These are phyloP conservation scores for Botrytis squamosa DNA, from an alignment of 2,329 filamentous ascomycete genomes.

Conservation along the genomic window DNA sequence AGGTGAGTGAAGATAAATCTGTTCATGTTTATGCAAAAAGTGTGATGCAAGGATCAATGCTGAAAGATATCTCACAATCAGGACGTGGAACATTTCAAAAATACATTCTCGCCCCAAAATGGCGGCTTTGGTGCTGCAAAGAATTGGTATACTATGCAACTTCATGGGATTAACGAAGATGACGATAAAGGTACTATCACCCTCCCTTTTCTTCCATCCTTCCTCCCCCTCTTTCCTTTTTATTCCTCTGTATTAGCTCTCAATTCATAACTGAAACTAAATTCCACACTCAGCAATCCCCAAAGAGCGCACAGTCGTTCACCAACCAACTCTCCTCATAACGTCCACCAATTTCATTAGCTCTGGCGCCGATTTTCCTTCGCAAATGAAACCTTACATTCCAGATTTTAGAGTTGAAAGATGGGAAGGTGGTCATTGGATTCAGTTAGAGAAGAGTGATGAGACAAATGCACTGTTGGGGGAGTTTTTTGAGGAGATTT, in stretches of 20 bases:
- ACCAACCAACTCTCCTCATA: slow-evolving; percentile 27
- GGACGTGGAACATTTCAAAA: background rate
- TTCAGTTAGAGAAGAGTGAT: slow-evolving; percentile 30
- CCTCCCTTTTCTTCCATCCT: background rate
- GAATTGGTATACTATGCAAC: slow-evolving; percentile 15
- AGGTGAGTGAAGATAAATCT: background rate
- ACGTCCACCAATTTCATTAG: slow-evolving; percentile 26
- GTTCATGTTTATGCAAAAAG: no score
- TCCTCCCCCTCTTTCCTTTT: background rate
- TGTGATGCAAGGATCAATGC: no score
- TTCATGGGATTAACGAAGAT: slow-evolving; percentile 7
- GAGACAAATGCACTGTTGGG: slow-evolving; percentile 25
- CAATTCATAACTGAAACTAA: background rate
- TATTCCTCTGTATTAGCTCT: background rate
- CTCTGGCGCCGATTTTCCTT: slow-evolving; percentile 18
- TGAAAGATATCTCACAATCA: background rate
- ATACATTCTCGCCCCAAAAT: background rate
- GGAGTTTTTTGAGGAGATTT: slow-evolving; percentile 16
- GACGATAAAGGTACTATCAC: slow-evolving; percentile 12
- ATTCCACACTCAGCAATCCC: background rate
- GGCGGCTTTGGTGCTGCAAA: slow-evolving; percentile 10
- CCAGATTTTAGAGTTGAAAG: slow-evolving; percentile 24
- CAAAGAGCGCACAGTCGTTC: slow-evolving; percentile 10
- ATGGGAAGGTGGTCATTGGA: slow-evolving; percentile 32
- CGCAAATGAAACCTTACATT: slow-evolving; percentile 21